Conservation (phyloP, 179 eudicot species). For the Silene vulgaris region DNA sequence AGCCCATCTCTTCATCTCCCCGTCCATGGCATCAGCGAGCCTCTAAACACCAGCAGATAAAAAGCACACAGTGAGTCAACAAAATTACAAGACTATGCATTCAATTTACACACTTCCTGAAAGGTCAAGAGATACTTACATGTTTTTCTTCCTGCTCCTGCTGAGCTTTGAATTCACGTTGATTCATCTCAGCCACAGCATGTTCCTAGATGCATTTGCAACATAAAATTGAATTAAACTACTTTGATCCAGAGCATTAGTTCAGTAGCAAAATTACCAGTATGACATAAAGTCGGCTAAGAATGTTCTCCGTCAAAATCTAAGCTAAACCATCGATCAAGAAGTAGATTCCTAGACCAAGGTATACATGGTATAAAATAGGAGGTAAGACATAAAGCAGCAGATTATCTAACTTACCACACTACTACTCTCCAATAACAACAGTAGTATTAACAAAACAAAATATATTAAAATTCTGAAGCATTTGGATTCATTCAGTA, state of each 20-base stretch:
- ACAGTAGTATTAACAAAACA: background rate
- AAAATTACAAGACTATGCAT: background rate
- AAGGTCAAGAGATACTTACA: slow-evolving; percentile 43
- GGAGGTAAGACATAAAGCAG: background rate
- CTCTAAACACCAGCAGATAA: slow-evolving; percentile 43
- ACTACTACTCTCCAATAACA: background rate
- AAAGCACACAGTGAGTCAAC: slow-evolving; percentile 7
- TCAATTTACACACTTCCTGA: background rate
- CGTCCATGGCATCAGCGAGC: slow-evolving; percentile 57
- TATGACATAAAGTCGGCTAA: background rate
- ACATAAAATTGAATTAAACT: slow-evolving; percentile 2
- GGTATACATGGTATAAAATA: background rate
- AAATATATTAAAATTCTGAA: background rate
- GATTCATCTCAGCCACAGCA: slow-evolving; percentile 72
- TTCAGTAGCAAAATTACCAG: background rate
- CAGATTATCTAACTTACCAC: background rate
- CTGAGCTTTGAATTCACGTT: slow-evolving; percentile 69
- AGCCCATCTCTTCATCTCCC: slow-evolving; percentile 78
- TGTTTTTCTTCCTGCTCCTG: slow-evolving; percentile 76
- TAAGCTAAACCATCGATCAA: background rate
- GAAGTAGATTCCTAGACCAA: background rate
- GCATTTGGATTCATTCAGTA: background rate
- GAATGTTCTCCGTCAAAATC: background rate
- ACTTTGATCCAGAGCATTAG: slow-evolving; percentile 6
- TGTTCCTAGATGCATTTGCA: slow-evolving; percentile 44